Conservation (phyloP, 768 basidiomycete species). For the Russula virescens region DNA sequence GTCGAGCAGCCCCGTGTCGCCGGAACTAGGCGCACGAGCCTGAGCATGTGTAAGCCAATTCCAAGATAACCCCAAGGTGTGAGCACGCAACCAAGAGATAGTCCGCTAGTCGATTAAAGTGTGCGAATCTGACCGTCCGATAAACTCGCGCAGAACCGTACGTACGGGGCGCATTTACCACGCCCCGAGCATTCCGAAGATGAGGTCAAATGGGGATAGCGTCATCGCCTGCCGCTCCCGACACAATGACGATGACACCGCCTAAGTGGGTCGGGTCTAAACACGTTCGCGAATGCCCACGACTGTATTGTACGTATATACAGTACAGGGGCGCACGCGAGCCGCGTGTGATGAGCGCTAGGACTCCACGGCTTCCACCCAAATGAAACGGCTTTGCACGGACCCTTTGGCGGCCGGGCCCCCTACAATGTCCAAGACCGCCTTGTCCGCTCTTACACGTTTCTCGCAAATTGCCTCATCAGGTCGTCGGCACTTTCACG, state of each 20-base stretch:
- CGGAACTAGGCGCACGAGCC: conserved; percentile 9
- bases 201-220: conserved; percentile 14
- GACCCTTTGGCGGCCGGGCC: too few relatives aligned
- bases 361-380: too few relatives aligned
- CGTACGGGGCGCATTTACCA: background rate
- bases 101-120: conserved; percentile 6
- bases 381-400: too few relatives aligned
- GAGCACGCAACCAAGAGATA: background rate
- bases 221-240: background rate
- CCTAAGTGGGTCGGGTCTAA: background rate
- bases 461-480: background rate
- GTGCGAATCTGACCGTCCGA: conserved; percentile 12
- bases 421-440: too few relatives aligned
- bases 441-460: background rate
- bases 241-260: conserved; percentile 6
- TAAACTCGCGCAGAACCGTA: conserved; percentile 11
- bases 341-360: too few relatives aligned
- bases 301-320: background rate
- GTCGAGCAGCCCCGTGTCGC: background rate
- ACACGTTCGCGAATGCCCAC: background rate
- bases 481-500: background rate
- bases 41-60: background rate
- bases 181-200: conserved; percentile 12
- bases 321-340: background rate
- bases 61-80: too few relatives aligned